Conservation (phyloP, 805 yeast genomes). For the Saccharomyces kudriavzevii region DNA sequence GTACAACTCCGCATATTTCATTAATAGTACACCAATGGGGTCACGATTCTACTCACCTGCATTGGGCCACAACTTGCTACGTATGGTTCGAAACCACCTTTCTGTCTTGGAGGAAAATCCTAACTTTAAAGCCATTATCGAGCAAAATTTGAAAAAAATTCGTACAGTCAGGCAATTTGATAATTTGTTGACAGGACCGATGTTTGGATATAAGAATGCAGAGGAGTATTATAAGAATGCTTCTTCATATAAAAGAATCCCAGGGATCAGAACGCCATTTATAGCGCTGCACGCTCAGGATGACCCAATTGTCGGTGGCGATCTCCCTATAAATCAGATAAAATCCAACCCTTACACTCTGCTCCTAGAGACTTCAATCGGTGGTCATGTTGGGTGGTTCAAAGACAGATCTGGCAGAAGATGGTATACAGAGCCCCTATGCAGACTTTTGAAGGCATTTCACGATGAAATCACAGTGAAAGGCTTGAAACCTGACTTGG, state of each 20-base stretch:
- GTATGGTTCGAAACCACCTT: constrained; percentile 37
- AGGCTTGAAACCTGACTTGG: constrained; percentile 12
- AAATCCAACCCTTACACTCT: constrained; percentile 50
- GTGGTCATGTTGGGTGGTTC: constrained; percentile 84
- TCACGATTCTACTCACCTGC: constrained; percentile 40
- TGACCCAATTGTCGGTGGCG: constrained; percentile 62
- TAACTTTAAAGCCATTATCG: constrained; percentile 11
- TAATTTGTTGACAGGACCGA: constrained; percentile 51
- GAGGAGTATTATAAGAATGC: constrained; percentile 58
- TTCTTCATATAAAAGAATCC: constrained; percentile 47
- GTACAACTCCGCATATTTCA: constrained; percentile 37
- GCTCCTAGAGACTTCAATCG: constrained; percentile 52
- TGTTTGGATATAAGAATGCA: constrained; percentile 58
- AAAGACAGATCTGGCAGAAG: constrained; percentile 44
- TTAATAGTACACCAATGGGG: constrained; percentile 39
- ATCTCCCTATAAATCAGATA: constrained; percentile 46
- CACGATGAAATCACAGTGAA: constrained; percentile 26
- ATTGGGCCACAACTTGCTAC: constrained; percentile 41
- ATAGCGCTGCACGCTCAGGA: constrained; percentile 58
- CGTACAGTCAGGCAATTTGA: constrained; percentile 50
- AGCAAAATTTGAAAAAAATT: constrained; percentile 21
- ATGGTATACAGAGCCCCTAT: constrained; percentile 55
- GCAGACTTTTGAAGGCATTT: constrained; percentile 35
- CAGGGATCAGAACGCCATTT: constrained; percentile 52
- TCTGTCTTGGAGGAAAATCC: constrained; percentile 31